Evolutionary conservation across 805 yeast genomes (phyloP).

Genomic region (Priceomyces haplophilus): DNA sequence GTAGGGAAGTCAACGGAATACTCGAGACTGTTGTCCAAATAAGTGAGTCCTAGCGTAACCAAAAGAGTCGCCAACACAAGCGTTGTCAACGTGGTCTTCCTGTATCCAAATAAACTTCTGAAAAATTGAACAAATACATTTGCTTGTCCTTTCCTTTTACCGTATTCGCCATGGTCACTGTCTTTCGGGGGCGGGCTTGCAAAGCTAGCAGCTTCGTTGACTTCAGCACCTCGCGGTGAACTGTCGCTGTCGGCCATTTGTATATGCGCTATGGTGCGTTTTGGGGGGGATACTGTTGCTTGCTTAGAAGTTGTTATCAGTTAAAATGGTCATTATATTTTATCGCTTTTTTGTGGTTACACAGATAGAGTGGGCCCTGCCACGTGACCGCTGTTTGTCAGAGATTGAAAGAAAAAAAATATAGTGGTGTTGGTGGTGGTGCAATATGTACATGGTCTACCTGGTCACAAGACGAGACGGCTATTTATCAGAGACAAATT

Average conservation of each 20-base stretch:
- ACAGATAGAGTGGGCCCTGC: not conserved
- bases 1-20: slow-evolving; percentile 43
- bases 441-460: not conserved
- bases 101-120: slow-evolving; percentile 60
- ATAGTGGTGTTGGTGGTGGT: too few relatives aligned
- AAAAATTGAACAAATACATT: slow-evolving; percentile 25
- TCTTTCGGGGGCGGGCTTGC: not conserved
- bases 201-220: not conserved
- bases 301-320: not conserved
- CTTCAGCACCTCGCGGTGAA: slow-evolving; percentile 1
- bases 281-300: too few relatives aligned
- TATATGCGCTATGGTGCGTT: not conserved
- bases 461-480: not conserved
- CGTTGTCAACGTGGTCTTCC: slow-evolving; percentile 67
- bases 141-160: slow-evolving; percentile 7
- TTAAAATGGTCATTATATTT: not conserved
- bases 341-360: not conserved
- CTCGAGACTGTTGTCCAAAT: slow-evolving; percentile 36
- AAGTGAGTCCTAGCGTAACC: slow-evolving; percentile 36
- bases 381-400: too few relatives aligned
- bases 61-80: slow-evolving; percentile 49
- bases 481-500: too few relatives aligned
- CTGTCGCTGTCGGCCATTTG: slow-evolving; percentile 1
- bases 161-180: not conserved
- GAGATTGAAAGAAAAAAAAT: too few relatives aligned